phyloP scores from a whole-genome alignment of 2,329 filamentous ascomycete species.

The Botrytis cinerea region DNA sequence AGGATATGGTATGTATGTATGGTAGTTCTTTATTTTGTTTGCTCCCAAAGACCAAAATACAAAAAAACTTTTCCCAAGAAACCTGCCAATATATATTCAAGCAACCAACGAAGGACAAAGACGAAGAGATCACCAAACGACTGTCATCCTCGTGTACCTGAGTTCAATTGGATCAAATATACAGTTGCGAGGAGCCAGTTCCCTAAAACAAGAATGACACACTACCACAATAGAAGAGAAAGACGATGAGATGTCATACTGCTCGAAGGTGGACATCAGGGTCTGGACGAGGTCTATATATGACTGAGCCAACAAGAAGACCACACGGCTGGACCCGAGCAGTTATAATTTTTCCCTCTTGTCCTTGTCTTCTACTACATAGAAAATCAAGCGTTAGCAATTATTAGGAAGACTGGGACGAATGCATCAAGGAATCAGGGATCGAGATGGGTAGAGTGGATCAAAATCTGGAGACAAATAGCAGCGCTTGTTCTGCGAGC shows the following conservation, averaged over 20 bases:
- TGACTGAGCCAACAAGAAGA: conserved; percentile 28
- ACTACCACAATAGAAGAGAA: conserved; percentile 22
- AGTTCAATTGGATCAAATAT: conserved; percentile 36
- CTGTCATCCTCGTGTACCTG: conserved; percentile 31
- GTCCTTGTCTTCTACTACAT: conserved; percentile 22
- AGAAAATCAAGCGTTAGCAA: conserved; percentile 34
- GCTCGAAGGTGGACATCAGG: conserved; percentile 28
- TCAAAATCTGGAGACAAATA: conserved; percentile 29
- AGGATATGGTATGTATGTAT: conserved; percentile 11
- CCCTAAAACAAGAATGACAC: conserved; percentile 31
- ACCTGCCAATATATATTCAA: conserved; percentile 23
- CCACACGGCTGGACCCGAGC: conserved; percentile 36
- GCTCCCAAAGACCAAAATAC: conserved; percentile 22
- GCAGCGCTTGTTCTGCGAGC: conserved; percentile 26
- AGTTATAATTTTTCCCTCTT: conserved; percentile 34
- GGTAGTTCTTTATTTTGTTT: conserved; percentile 18
- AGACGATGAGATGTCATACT: conserved; percentile 37
- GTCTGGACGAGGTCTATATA: conserved; percentile 36
- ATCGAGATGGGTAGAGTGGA: conserved; percentile 31
- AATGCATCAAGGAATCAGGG: conserved; percentile 33
- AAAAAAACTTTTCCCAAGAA: conserved; percentile 20
- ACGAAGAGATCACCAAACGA: conserved; percentile 35
- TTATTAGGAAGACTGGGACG: conserved; percentile 25
- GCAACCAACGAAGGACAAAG: conserved; percentile 34
- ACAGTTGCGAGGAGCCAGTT: conserved; percentile 31